These are phyloP conservation scores for Ilyonectria destructans DNA, from an alignment of 2,329 filamentous ascomycete genomes.

Conservation along the genomic window DNA sequence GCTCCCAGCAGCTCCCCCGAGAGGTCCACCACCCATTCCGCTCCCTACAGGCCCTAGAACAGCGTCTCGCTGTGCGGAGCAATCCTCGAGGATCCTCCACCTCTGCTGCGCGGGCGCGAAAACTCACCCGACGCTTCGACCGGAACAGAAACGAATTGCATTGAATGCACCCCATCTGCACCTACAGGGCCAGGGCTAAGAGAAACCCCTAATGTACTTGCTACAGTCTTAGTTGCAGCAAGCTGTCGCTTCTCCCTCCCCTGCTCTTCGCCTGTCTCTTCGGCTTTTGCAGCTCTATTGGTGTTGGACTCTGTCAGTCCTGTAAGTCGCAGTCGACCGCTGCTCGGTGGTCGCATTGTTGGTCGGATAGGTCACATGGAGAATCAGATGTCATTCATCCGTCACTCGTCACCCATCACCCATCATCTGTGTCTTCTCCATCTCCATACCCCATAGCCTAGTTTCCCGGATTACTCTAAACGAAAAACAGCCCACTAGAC, in stretches of 20 bases:
- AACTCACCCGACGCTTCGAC: background rate
- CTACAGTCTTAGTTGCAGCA: background rate
- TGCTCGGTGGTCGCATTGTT: slow-evolving; percentile 13
- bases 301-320: background rate
- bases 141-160: background rate
- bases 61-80: background rate
- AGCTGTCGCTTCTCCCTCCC: background rate
- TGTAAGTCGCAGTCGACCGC: slow-evolving; percentile 1
- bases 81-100: background rate
- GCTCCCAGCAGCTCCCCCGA: background rate
- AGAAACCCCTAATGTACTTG: background rate
- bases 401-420: slow-evolving; percentile 8
- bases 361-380: slow-evolving; percentile 19
- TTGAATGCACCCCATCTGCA: slow-evolving; percentile 9
- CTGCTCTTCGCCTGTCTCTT: background rate
- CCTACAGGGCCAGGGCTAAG: background rate
- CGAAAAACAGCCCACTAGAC: slow-evolving; percentile 20
- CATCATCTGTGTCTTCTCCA: background rate
- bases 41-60: background rate
- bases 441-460: background rate
- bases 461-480: background rate
- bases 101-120: background rate
- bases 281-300: background rate
- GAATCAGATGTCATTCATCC: slow-evolving; percentile 24
- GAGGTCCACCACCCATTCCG: slow-evolving; percentile 20